Percentiles rank a stretch among this genome's conserved stretches.
Evolutionary conservation across 805 yeast genomes (phyloP).

Genomic region (Hanseniaspora jakobsenii): DNA sequence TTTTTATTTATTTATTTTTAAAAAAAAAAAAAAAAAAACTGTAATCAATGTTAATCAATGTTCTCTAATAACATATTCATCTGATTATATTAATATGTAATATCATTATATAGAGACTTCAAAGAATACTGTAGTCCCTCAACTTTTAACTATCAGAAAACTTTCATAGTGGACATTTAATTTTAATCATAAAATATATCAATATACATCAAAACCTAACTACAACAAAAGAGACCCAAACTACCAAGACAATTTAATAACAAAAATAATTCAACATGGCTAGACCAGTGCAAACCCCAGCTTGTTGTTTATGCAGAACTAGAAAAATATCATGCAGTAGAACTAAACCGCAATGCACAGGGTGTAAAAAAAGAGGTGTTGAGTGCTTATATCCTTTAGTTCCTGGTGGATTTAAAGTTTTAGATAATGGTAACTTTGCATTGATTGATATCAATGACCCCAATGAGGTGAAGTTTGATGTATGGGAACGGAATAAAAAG

Average conservation of each 20-base stretch:
- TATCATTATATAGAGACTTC: no score
- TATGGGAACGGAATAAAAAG: constrained; percentile 7
- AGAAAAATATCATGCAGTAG: constrained; percentile 34
- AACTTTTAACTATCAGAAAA: no score
- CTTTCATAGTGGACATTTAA: no score
- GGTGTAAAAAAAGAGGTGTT: constrained; percentile 27
- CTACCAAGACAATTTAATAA: no score
- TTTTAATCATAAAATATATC: no score
- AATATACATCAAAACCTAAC: no score
- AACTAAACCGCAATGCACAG: constrained; percentile 33
- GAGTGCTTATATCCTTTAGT: constrained; percentile 24
- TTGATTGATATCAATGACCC: constrained; percentile 14
- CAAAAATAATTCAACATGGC: background rate
- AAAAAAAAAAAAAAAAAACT: background rate
- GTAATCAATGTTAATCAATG: no score
- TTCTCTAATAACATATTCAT: no score
- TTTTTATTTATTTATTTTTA: background rate
- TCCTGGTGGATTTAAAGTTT: constrained; percentile 12
- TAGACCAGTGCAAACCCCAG: constrained; percentile 19
- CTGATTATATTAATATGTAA: no score
- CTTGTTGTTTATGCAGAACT: constrained; percentile 27
- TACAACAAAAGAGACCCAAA: no score
- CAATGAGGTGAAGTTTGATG: constrained; percentile 10
- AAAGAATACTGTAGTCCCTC: no score
- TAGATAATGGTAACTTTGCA: constrained; percentile 9